These are phyloP conservation scores for Sechiopsis laciniata DNA, from an alignment of 306 rosid genomes.

Conservation along the genomic window DNA sequence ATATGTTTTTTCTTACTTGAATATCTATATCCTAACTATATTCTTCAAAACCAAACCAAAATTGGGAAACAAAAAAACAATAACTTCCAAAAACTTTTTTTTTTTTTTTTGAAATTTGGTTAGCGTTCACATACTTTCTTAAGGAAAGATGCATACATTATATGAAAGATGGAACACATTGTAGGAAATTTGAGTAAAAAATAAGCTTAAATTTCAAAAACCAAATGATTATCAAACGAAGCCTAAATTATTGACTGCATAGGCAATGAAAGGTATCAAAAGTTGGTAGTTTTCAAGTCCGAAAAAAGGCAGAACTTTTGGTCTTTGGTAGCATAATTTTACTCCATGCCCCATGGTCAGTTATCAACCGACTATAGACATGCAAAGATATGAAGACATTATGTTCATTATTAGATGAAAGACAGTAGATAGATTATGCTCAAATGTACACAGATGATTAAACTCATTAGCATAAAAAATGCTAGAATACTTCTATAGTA, in stretches of 20 bases:
- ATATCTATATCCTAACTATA: no score
- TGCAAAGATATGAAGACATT: not conserved
- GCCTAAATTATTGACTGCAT: not conserved
- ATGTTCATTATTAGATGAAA: not conserved
- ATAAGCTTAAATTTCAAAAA: no score
- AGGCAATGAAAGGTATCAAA: not conserved
- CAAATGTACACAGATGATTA: not conserved
- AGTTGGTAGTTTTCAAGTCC: not conserved
- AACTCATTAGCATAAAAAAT: not conserved
- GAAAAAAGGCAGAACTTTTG: not conserved
- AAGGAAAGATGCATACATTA: no score
- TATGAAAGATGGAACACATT: no score
- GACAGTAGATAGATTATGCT: not conserved
- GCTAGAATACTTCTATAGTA: not conserved
- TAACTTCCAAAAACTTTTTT: no score
- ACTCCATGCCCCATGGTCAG: not conserved
- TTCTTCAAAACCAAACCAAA: no score
- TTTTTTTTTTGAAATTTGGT: no score
- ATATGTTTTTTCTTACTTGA: no score
- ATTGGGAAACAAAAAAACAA: no score
- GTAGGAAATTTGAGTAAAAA: no score
- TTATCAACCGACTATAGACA: slow-evolving; percentile 8
- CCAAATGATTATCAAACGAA: no score
- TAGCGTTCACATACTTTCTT: no score
- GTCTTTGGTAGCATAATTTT: not conserved